phyloP scores from a whole-genome alignment of 305 asterid species.

The Fraxinus platypoda region DNA sequence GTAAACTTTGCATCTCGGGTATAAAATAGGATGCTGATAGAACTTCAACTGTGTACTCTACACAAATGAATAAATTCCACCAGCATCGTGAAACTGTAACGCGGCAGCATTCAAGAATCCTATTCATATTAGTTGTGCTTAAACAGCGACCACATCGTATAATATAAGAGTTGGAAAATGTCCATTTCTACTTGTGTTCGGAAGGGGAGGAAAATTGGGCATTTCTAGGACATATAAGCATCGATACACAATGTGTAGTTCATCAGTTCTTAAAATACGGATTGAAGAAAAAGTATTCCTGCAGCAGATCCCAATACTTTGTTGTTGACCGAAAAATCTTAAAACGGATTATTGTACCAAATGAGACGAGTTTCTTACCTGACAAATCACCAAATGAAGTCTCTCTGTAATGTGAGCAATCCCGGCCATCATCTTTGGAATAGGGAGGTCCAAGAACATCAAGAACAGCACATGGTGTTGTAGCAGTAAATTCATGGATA shows the following conservation, averaged over 20 bases:
- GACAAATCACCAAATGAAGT: slow-evolving; percentile 23
- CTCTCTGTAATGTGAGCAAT: slow-evolving; percentile 61
- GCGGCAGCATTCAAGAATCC: background rate
- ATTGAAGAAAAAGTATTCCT: background rate
- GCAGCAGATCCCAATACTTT: background rate
- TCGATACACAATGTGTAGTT: background rate
- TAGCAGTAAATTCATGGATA: slow-evolving; percentile 69
- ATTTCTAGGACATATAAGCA: background rate
- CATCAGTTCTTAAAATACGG: background rate
- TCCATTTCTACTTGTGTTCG: background rate
- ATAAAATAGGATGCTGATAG: background rate
- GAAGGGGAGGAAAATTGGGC: background rate
- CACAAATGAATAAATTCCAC: background rate
- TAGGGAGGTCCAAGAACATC: slow-evolving; percentile 89
- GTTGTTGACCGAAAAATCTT: background rate
- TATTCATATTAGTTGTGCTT: background rate
- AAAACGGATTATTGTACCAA: background rate
- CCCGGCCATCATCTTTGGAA: slow-evolving; percentile 64
- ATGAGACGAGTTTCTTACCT: background rate
- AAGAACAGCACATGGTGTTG: slow-evolving; percentile 77
- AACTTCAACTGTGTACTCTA: background rate
- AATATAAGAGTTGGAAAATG: background rate
- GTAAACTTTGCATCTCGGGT: background rate
- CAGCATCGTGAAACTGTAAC: background rate
- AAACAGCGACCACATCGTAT: background rate